These are phyloP conservation scores for Penicillium sumatraense DNA, from an alignment of 2,329 filamentous ascomycete genomes.

Conservation along the genomic window DNA sequence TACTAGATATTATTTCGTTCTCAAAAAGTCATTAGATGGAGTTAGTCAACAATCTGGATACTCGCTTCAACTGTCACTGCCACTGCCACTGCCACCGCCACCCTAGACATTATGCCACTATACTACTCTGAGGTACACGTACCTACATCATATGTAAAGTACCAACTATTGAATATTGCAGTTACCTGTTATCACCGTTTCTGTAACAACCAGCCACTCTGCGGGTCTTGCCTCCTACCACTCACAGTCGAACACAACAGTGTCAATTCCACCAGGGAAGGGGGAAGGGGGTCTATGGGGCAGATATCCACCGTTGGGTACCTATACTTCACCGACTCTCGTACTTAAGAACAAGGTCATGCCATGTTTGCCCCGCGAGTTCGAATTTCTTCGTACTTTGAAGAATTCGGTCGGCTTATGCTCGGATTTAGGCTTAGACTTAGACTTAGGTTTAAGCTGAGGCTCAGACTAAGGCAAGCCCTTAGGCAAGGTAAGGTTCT, in stretches of 20 bases:
- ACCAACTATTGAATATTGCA: not conserved
- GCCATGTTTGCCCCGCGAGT: conserved; percentile 1
- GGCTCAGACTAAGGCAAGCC: too few species aligned
- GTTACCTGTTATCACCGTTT: too few species aligned
- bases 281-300: conserved; percentile 19
- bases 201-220: conserved; percentile 2
- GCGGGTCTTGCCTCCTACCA: conserved; percentile 9
- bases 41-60: too few species aligned
- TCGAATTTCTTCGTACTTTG: not conserved
- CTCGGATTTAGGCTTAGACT: too few species aligned
- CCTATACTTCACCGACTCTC: conserved; percentile 14
- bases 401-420: too few species aligned
- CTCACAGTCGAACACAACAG: conserved; percentile 13
- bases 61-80: too few species aligned
- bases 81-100: too few species aligned
- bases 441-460: too few species aligned
- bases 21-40: too few species aligned
- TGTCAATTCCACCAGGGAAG: conserved; percentile 10
- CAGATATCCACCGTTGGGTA: conserved; percentile 23
- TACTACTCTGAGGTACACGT: not conserved
- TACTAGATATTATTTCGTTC: too few species aligned
- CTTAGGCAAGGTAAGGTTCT: too few species aligned
- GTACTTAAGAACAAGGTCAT: conserved; percentile 7
- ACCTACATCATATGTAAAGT: not conserved
- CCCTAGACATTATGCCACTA: too few species aligned